Evolutionary conservation across 768 basidiomycete genomes (phyloP), one percentile per base, ranked within the genome.

Genomic region (Naganishia kalamii): DNA sequence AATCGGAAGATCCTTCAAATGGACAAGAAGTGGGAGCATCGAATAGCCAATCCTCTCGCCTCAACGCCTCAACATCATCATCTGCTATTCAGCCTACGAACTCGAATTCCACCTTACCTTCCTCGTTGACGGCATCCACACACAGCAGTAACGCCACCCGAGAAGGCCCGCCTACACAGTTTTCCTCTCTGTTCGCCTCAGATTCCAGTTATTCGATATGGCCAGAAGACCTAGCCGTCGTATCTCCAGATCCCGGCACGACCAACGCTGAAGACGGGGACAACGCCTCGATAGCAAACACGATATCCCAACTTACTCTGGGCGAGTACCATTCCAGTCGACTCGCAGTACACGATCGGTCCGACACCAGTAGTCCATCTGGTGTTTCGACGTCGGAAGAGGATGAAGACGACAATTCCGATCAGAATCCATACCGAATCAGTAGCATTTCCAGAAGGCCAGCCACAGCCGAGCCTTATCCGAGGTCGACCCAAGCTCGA

Each of bases 181-280:
- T 57, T 15, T 57, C 37, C 33, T 41, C 21, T 41, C 35, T 41
- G 35, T 12, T 40, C 6, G 10, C 54, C 1, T 57, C 54, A 13
- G 33, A 57, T 23, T 57, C 54, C 12, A 57, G 40, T 17, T 57
- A 37, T 33, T 57, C 54, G n/a, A 57, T 57, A 21, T 57, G 54
- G 54, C 54, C 54, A 21, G 54, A 57, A 27, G 54, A 57, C 23
- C 23, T 57, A 21, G 21, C 27, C n/a, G 35, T 2, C 13, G 21
- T 44, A 15, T 44, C 43, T 11, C 37, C 10, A 40, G 43, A n/a
- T 11, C 13, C 43, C 5, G 43, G 43, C 43, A 44, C 6, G 10
- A n/a, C 10, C 13, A 5, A 11, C 19, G 43, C 6, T 6, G 21
- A n/a, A n/a, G 43, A 44, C 21, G 37, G 8, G 8, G 43, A 44